Conservation (phyloP, 352 stramenopile species). For the Phytophthora ramorum region DNA sequence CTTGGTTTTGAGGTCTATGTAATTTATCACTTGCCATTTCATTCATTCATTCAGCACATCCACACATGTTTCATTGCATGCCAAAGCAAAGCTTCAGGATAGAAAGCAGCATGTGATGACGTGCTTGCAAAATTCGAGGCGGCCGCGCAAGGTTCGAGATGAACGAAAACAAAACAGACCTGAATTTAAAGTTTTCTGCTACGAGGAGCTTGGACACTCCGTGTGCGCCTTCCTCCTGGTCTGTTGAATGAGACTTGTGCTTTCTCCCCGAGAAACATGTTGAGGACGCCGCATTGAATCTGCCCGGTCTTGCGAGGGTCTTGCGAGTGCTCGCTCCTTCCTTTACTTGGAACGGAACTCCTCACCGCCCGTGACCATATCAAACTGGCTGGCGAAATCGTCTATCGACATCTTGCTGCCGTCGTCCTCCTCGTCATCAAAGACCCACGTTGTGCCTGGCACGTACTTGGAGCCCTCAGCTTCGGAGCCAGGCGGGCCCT, state of each 20-base stretch:
- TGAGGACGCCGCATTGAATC: slow-evolving; percentile 20
- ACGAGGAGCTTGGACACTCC: slow-evolving; percentile 26
- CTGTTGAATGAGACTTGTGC: slow-evolving; percentile 25
- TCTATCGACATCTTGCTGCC: slow-evolving; percentile 83
- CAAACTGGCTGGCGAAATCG: slow-evolving; percentile 90
- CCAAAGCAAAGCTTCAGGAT: slow-evolving; percentile 2
- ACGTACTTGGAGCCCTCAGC: slow-evolving; percentile 84
- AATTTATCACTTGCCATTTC: slow-evolving; percentile 38
- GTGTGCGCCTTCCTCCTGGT: slow-evolving; percentile 15
- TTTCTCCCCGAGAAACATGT: slow-evolving; percentile 23
- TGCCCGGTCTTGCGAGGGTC: slow-evolving; percentile 15
- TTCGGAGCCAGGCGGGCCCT: slow-evolving; percentile 66
- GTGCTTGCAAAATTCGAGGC: no score
- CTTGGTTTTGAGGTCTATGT: slow-evolving; percentile 40
- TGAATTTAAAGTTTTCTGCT: slow-evolving; percentile 44
- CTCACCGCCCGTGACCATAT: slow-evolving; percentile 86
- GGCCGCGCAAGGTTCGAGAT: background rate
- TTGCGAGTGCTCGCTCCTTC: slow-evolving; percentile 9
- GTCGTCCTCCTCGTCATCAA: slow-evolving; percentile 86
- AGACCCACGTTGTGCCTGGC: slow-evolving; percentile 90
- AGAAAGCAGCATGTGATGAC: no score
- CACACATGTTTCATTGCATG: background rate
- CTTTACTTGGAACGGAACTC: slow-evolving; percentile 86
- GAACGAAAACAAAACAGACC: slow-evolving; percentile 36
- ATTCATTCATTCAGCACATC: slow-evolving; percentile 5